Percentiles rank a stretch among this genome's conserved stretches.
phyloP scores from a whole-genome alignment of 129 eudicot species.

The Glebionis coronaria region DNA sequence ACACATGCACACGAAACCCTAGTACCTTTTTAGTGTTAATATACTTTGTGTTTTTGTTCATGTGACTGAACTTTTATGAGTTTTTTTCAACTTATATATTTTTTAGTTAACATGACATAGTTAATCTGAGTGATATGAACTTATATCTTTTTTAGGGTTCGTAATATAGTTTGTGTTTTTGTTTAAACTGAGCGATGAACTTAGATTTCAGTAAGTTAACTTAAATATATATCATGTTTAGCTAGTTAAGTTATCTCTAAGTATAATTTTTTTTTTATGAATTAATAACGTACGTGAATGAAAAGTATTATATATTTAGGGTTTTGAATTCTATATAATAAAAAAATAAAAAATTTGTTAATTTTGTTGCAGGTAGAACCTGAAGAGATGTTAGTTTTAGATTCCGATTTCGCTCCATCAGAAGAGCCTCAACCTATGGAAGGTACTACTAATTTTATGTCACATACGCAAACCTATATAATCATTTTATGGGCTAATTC shows the following conservation, averaged over 20 bases:
- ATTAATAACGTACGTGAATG: too few relatives aligned
- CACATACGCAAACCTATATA: background rate
- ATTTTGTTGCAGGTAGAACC: slow-evolving; percentile 71
- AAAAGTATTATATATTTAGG: slow-evolving; percentile 26
- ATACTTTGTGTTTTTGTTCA: background rate
- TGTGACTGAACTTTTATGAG: too few relatives aligned
- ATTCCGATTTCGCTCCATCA: slow-evolving; percentile 52
- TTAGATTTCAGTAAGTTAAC: slow-evolving; percentile 9
- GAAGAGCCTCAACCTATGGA: slow-evolving; percentile 93
- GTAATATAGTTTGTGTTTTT: too few relatives aligned
- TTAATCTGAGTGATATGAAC: too few relatives aligned
- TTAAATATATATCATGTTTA: slow-evolving; percentile 1
- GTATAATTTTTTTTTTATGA: too few relatives aligned
- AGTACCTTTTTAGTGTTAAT: slow-evolving; percentile 5
- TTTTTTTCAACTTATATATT: background rate
- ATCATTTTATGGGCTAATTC: too few relatives aligned
- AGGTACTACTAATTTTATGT: too few relatives aligned
- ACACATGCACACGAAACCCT: slow-evolving; percentile 25
- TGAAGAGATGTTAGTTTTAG: slow-evolving; percentile 89
- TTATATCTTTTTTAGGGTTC: background rate
- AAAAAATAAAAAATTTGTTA: background rate
- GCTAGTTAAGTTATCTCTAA: too few relatives aligned
- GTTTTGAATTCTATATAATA: slow-evolving; percentile 36
- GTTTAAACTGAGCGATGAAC: too few relatives aligned
- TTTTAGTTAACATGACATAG: background rate